phyloP scores from a whole-genome alignment of 352 stramenopile species.

The Pythium myriotylum region DNA sequence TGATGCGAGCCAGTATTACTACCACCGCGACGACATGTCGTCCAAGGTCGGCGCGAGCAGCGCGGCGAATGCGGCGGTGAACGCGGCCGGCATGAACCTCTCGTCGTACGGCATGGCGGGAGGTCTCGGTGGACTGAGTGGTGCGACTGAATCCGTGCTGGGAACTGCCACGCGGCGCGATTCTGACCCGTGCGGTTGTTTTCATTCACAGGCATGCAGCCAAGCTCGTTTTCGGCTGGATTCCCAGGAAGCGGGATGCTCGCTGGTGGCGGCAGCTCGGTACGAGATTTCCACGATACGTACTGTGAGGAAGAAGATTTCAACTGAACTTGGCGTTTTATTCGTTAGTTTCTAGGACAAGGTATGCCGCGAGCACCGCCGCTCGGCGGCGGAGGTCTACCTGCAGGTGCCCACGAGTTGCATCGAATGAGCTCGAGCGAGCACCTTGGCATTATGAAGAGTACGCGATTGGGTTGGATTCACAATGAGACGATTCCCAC shows the following conservation, averaged over 20 bases:
- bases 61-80: conserved; percentile 28
- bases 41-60: conserved; percentile 28
- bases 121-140: conserved; percentile 35
- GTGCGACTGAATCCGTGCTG: not conserved
- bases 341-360: conserved; percentile 54
- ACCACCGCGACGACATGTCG: conserved; percentile 77
- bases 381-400: conserved; percentile 19
- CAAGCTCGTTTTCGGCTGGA: conserved; percentile 33
- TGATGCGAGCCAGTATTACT: conserved; percentile 89
- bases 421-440: conserved; percentile 63
- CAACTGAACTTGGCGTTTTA: not conserved
- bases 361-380: conserved; percentile 37
- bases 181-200: not conserved
- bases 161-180: no score
- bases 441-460: conserved; percentile 38
- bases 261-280: conserved; percentile 40
- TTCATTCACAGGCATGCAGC: conserved; percentile 9
- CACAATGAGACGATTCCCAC: not conserved
- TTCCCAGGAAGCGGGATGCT: conserved; percentile 56
- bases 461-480: conserved; percentile 16
- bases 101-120: conserved; percentile 53
- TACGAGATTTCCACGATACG: conserved; percentile 24
- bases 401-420: conserved; percentile 49
- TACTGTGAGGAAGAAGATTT: not conserved
- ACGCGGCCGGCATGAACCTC: conserved; percentile 37